These are phyloP conservation scores for Umbilicaria muhlenbergii DNA, from an alignment of 495 filamentous ascomycete genomes.

Conservation along the genomic window DNA sequence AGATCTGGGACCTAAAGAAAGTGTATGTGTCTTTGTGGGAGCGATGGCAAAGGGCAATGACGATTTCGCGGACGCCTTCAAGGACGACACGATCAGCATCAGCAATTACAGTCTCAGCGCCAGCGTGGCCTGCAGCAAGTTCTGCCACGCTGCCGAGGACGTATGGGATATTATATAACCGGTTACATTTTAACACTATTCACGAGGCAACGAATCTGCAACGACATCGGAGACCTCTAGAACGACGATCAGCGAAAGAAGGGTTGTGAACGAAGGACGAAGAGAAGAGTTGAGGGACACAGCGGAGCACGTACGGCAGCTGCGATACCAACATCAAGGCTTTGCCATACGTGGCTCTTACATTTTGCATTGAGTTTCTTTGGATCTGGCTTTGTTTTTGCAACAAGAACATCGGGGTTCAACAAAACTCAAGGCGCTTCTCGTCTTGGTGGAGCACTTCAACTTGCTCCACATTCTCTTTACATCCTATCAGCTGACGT, in stretches of 20 bases:
- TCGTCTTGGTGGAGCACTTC: slow-evolving; percentile 50
- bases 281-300: slow-evolving; percentile 1
- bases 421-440: slow-evolving; percentile 62
- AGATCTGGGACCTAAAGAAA: slow-evolving; percentile 62
- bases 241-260: too few species aligned
- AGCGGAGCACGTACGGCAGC: slow-evolving; percentile 6
- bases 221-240: too few species aligned
- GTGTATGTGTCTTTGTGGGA: slow-evolving; percentile 92
- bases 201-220: too few species aligned
- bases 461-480: slow-evolving; percentile 37
- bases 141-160: slow-evolving; percentile 96
- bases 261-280: background rate
- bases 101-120: slow-evolving; percentile 95
- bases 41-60: slow-evolving; percentile 96
- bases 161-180: slow-evolving; percentile 79
- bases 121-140: slow-evolving; percentile 96
- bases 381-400: slow-evolving; percentile 58
- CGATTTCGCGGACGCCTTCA: slow-evolving; percentile 85
- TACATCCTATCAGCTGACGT: background rate
- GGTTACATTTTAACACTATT: background rate
- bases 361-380: slow-evolving; percentile 28
- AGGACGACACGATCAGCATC: slow-evolving; percentile 94
- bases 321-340: slow-evolving; percentile 39
- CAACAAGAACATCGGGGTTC: slow-evolving; percentile 70
- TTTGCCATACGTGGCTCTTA: slow-evolving; percentile 12